Conservation (phyloP, 2,329 filamentous ascomycete species). For the Aspergillus eucalypticola region DNA sequence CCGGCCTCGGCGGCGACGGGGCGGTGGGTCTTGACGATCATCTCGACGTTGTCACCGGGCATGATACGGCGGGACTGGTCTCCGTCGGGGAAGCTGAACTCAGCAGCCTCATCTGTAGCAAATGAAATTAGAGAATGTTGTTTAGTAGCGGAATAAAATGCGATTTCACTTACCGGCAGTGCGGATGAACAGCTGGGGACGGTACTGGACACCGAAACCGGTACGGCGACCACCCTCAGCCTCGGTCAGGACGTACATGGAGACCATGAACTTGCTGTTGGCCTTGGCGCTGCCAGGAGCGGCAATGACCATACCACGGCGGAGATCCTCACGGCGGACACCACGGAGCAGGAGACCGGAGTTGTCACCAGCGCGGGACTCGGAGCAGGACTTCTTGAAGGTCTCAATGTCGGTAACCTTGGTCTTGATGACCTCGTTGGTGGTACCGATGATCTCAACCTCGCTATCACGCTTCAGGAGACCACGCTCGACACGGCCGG, state of each 20-base stretch:
- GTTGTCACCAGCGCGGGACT: conserved; percentile 96
- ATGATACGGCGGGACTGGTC: conserved; percentile 82
- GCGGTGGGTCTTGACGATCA: conserved; percentile 82
- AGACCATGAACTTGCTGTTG: conserved; percentile 88
- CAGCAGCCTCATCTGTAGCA: conserved; percentile 62
- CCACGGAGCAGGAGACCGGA: conserved; percentile 95
- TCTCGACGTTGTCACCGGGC: conserved; percentile 99
- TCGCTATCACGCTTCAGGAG: conserved; percentile 89
- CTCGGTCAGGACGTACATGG: conserved; percentile 96
- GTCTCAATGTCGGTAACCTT: conserved; percentile 99
- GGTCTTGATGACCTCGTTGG: conserved; percentile 81
- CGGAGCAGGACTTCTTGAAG: conserved; percentile 99
- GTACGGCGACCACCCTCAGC: conserved; percentile 97
- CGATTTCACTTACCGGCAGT: conserved; percentile 72
- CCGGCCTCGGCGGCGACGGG: conserved; percentile 86
- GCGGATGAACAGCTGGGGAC: conserved; percentile 92
- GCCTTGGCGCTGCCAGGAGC: conserved; percentile 82
- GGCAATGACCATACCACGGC: conserved; percentile 90
- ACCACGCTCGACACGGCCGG: conserved; percentile 96
- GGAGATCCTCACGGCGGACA: conserved; percentile 91
- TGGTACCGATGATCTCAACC: conserved; percentile 91
- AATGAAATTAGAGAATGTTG: neutral
- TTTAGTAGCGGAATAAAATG: conserved; percentile 19
- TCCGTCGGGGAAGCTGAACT: conserved; percentile 83
- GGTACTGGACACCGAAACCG: conserved; percentile 94